A percentile compares a stretch with the other conserved stretches of the same genome.
phyloP scores from a whole-genome alignment of 2,329 filamentous ascomycete species.

The Herpotrichia juniperi region DNA sequence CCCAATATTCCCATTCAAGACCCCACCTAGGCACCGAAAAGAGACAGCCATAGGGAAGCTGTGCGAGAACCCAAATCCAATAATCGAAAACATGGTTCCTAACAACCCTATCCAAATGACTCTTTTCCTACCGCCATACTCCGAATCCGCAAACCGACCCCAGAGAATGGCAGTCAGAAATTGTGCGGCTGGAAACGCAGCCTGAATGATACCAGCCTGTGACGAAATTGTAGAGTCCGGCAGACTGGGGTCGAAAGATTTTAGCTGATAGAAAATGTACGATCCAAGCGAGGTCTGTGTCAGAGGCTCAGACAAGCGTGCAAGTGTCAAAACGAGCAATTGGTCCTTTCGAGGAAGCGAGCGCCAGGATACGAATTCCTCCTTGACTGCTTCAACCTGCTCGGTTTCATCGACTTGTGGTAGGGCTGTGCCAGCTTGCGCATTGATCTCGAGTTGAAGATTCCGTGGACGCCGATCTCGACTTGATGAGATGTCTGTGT shows the following conservation, averaged over 20 bases:
- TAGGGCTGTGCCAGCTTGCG: slow-evolving; percentile 19
- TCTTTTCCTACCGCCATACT: slow-evolving; percentile 70
- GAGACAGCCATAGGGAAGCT: slow-evolving; percentile 67
- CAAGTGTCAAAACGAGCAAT: slow-evolving; percentile 76
- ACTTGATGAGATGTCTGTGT: neutral
- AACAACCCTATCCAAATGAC: slow-evolving; percentile 78
- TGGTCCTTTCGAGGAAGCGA: slow-evolving; percentile 79
- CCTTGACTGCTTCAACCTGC: slow-evolving; percentile 35
- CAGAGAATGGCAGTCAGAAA: slow-evolving; percentile 83
- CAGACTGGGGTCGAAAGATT: slow-evolving; percentile 70
- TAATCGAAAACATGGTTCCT: slow-evolving; percentile 69
- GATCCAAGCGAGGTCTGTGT: slow-evolving; percentile 69
- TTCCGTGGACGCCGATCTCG: slow-evolving; percentile 13
- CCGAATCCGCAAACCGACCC: slow-evolving; percentile 73
- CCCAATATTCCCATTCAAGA: slow-evolving; percentile 74
- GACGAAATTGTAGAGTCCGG: slow-evolving; percentile 70
- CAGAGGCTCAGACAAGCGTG: slow-evolving; percentile 80
- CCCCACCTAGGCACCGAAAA: slow-evolving; percentile 70
- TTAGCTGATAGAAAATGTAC: slow-evolving; percentile 90
- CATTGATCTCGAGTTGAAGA: slow-evolving; percentile 27
- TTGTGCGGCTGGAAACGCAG: slow-evolving; percentile 80
- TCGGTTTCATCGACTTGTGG: slow-evolving; percentile 29
- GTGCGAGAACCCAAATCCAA: slow-evolving; percentile 72
- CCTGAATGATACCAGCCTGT: slow-evolving; percentile 79
- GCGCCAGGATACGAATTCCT: slow-evolving; percentile 68